Conservation (phyloP, 2,329 filamentous ascomycete species). For the Pochonia chlamydosporia region DNA sequence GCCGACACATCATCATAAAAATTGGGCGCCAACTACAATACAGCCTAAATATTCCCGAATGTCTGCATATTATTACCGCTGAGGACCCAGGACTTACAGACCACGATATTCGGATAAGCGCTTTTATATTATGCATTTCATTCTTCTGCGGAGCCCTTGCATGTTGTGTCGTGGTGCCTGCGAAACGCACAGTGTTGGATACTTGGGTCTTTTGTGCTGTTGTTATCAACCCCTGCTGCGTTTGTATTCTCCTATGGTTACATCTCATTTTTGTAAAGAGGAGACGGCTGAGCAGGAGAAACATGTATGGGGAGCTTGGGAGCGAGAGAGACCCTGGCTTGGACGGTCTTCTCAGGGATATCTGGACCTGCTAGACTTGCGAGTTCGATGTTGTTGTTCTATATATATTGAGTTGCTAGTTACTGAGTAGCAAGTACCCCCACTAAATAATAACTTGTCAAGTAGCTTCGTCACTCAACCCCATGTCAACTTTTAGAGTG, state of each 20-base stretch:
- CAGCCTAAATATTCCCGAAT: background rate
- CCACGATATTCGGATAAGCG: background rate
- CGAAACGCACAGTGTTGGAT: background rate
- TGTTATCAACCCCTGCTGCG: background rate
- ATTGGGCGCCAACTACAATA: background rate
- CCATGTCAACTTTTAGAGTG: too few relatives aligned
- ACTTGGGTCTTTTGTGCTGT: background rate
- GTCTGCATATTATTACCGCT: background rate
- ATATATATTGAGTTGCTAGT: too few relatives aligned
- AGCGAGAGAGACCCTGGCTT: background rate
- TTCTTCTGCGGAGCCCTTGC: background rate
- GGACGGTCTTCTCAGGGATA: too few relatives aligned
- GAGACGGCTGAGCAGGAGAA: background rate
- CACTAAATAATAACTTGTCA: too few relatives aligned
- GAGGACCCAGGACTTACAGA: background rate
- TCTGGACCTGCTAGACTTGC: too few relatives aligned
- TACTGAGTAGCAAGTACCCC: too few relatives aligned
- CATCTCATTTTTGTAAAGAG: background rate
- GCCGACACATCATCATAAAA: background rate
- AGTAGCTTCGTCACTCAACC: too few relatives aligned
- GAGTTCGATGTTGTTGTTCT: too few relatives aligned
- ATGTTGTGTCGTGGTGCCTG: background rate
- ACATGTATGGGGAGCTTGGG: background rate
- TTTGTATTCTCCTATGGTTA: background rate
- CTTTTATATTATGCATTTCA: background rate